phyloP scores from a whole-genome alignment of 2,329 filamentous ascomycete species.

The Pezicula carpinea region DNA sequence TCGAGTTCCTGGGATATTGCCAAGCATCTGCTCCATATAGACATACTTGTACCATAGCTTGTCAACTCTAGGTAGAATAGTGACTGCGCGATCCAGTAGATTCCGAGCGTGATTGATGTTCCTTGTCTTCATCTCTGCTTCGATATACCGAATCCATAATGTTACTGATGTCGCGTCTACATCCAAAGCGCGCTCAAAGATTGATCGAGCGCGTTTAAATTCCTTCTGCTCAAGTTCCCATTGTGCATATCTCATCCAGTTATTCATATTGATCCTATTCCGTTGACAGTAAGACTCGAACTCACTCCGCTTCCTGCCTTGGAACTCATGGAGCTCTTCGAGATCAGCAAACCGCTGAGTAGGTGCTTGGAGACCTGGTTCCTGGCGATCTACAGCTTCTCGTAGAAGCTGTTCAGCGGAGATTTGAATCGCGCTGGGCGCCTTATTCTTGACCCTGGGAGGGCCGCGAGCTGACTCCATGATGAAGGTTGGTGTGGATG shows the following conservation, averaged over 20 bases:
- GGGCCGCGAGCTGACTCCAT: slow-evolving; percentile 93
- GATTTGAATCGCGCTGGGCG: slow-evolving; percentile 83
- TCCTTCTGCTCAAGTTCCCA: slow-evolving; percentile 99
- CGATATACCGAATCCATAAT: slow-evolving; percentile 89
- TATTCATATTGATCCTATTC: slow-evolving; percentile 94
- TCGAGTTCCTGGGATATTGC: slow-evolving; percentile 85
- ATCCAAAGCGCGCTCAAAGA: slow-evolving; percentile 93
- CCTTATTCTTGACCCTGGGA: slow-evolving; percentile 98
- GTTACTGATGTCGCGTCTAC: slow-evolving; percentile 82
- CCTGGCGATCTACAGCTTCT: slow-evolving; percentile 95
- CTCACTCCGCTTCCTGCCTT: slow-evolving; percentile 91
- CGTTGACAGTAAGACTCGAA: slow-evolving; percentile 97
- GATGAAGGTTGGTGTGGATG: slow-evolving; percentile 26
- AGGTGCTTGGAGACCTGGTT: slow-evolving; percentile 79
- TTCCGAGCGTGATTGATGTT: slow-evolving; percentile 98
- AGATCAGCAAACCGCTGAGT: slow-evolving; percentile 94
- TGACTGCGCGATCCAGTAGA: slow-evolving; percentile 89
- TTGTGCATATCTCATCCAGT: slow-evolving; percentile 96
- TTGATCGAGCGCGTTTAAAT: slow-evolving; percentile 81
- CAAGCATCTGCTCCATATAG: slow-evolving; percentile 97
- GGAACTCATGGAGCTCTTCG: slow-evolving; percentile 96
- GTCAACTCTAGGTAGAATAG: slow-evolving; percentile 82
- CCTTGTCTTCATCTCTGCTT: slow-evolving; percentile 90
- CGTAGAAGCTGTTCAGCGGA: slow-evolving; percentile 95
- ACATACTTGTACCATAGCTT: slow-evolving; percentile 99